Evolutionary conservation across 306 rosid species (phyloP).

Genomic region (Casuarina equisetifolia): DNA sequence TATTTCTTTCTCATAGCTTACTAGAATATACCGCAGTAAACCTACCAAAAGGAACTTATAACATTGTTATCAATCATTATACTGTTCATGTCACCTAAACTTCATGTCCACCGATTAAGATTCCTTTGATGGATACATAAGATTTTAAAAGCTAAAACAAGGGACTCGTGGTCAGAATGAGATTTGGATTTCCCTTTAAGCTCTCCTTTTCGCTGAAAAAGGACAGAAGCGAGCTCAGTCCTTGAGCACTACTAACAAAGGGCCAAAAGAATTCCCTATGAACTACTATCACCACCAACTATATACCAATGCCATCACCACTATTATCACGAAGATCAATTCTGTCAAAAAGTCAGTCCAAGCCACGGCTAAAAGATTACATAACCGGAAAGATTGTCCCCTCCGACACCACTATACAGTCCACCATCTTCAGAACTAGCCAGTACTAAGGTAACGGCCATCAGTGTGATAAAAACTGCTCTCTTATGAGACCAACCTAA

Average conservation of each 20-base stretch:
- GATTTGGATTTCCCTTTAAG: neutral
- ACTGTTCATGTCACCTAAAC: neutral
- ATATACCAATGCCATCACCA: neutral
- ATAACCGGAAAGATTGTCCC: neutral
- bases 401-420: neutral
- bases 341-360: neutral
- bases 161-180: neutral
- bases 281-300: neutral
- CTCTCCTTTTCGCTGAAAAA: neutral
- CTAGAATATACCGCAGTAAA: neutral
- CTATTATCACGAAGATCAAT: neutral
- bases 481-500: neutral
- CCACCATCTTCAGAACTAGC: neutral
- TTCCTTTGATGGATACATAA: neutral
- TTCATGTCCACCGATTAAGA: neutral
- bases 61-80: neutral
- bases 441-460: neutral
- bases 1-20: conserved; percentile 22
- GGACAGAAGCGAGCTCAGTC: neutral
- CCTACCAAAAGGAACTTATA: neutral
- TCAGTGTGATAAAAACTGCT: neutral
- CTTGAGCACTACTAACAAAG: neutral
- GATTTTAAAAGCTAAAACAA: neutral
- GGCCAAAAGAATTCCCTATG: neutral
- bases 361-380: neutral